Percentiles rank a stretch among this genome's conserved stretches.
Conservation (phyloP, 2,329 filamentous ascomycete species). For the Sphaerulina vaccinii region DNA sequence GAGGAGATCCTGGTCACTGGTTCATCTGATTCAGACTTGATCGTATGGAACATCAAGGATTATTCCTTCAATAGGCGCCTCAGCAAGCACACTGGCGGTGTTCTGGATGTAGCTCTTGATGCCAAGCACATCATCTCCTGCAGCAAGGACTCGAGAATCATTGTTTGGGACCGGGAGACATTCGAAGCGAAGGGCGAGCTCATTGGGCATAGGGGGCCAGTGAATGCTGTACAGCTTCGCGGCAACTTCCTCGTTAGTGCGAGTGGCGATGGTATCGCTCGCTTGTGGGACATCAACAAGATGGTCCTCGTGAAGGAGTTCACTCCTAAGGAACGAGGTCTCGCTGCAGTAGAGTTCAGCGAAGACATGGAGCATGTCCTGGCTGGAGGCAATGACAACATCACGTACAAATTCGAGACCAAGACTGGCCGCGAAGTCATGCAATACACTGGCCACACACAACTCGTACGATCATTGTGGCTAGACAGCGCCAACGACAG, state of each 20-base stretch:
- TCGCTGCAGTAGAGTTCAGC: constrained; percentile 94
- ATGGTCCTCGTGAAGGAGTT: constrained; percentile 90
- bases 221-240: constrained; percentile 93
- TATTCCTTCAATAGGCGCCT: constrained; percentile 80
- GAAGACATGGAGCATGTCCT: constrained; percentile 93
- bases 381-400: constrained; percentile 90
- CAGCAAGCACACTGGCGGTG: constrained; percentile 75
- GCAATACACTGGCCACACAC: constrained; percentile 77
- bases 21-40: constrained; percentile 87
- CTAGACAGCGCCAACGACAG: constrained; percentile 83
- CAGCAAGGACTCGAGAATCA: constrained; percentile 92
- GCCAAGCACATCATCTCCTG: constrained; percentile 91
- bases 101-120: constrained; percentile 92
- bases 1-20: constrained; percentile 90
- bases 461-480: constrained; percentile 85
- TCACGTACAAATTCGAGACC: constrained; percentile 94
- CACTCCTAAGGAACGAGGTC: constrained; percentile 81
- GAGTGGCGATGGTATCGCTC: constrained; percentile 87
- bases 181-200: constrained; percentile 75
- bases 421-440: constrained; percentile 81
- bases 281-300: constrained; percentile 91
- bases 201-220: constrained; percentile 81
- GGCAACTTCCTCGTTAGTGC: constrained; percentile 91
- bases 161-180: constrained; percentile 86
- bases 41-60: constrained; percentile 81